Base-by-base conservation (phyloP, 2,329 filamentous ascomycete species). In the Pleochaeta shiraiana region DNA sequence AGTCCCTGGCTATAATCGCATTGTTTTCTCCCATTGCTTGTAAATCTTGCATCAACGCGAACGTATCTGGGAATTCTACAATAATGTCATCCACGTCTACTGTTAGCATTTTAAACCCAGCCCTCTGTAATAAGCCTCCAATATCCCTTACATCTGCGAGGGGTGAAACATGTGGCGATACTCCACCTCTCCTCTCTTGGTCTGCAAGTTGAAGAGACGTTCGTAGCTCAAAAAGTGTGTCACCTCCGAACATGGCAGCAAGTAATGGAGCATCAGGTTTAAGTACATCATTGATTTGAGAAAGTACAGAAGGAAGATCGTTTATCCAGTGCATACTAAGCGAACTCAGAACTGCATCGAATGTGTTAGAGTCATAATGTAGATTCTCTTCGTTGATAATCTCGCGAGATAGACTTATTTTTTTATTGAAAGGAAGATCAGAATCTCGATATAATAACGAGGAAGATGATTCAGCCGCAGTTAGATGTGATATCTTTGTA, bases 61-160 rank as follows among this genome's bases (percentile, higher is more conserved):
- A 95, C 0, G 82, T 87, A 75, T 92, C 84, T 0, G 93, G 93
- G 72, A 90, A 98, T 73, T 95, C 90, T 33, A 98, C 90, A 31
- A 97, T 83, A 63, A 98, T 95, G 75, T 98, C 93, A 75, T 98
- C 95, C 16, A 98, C 86, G 71, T 98, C 93, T 0, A 98, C 90
- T 0, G 95, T 98, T 70, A 97, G 79, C 78, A 98, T 87, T 74
- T 91, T 95, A 78, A 97, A 98, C 21, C 91, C 90, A 0, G 92
- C 88, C 67, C 86, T 85, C 69, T 88, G 87, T 67, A 98, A 76
- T 64, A 98, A 76, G 1, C 90, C 91, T 1, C 93, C 93, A 0
- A 97, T 82, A 72, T 98, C 95, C 21, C 88, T 81, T 11, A 96
- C 90, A 74, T 98, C 91, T 0, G 92, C 93, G 24, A 98, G 75